These are phyloP conservation scores for Ambispora gerdemannii DNA, from an alignment of 192 early-diverging fungal species.

Conservation along the genomic window DNA sequence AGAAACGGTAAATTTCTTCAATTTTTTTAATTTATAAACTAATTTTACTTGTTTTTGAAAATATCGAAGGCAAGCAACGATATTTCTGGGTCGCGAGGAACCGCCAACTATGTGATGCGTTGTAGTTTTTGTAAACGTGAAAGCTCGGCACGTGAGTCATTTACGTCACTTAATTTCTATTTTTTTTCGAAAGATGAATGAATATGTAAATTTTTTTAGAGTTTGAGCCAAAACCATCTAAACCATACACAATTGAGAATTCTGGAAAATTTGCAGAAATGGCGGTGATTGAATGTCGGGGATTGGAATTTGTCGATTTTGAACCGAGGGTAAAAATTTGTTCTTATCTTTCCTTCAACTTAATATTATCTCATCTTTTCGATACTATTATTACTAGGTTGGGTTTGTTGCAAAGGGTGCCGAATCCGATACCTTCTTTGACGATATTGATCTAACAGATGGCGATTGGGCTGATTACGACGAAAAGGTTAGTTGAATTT, in stretches of 20 bases:
- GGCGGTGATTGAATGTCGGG: slow-evolving; percentile 74
- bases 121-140: slow-evolving; percentile 90
- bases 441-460: slow-evolving; percentile 76
- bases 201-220: slow-evolving; percentile 19
- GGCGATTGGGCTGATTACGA: slow-evolving; percentile 91
- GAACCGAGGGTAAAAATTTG: slow-evolving; percentile 50
- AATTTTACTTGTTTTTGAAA: slow-evolving; percentile 21
- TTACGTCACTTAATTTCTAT: not conserved
- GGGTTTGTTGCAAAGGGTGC: slow-evolving; percentile 68
- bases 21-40: not conserved
- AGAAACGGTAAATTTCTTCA: not conserved
- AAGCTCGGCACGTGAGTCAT: slow-evolving; percentile 53
- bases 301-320: slow-evolving; percentile 79
- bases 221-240: slow-evolving; percentile 43
- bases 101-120: slow-evolving; percentile 83
- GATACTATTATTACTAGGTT: slow-evolving; percentile 21
- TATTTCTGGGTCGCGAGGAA: slow-evolving; percentile 69
- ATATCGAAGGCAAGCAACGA: slow-evolving; percentile 51
- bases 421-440: slow-evolving; percentile 68
- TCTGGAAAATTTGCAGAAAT: slow-evolving; percentile 61
- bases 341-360: not conserved
- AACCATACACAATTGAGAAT: slow-evolving; percentile 55
- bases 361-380: not conserved
- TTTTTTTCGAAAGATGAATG: not conserved
- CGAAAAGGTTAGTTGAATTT: slow-evolving; percentile 55